A percentile compares a stretch with the other conserved stretches of the same genome.
These are phyloP conservation scores for Cenchrus purpureus DNA, from an alignment of 176 grass and related monocot genomes.

Conservation along the genomic window DNA sequence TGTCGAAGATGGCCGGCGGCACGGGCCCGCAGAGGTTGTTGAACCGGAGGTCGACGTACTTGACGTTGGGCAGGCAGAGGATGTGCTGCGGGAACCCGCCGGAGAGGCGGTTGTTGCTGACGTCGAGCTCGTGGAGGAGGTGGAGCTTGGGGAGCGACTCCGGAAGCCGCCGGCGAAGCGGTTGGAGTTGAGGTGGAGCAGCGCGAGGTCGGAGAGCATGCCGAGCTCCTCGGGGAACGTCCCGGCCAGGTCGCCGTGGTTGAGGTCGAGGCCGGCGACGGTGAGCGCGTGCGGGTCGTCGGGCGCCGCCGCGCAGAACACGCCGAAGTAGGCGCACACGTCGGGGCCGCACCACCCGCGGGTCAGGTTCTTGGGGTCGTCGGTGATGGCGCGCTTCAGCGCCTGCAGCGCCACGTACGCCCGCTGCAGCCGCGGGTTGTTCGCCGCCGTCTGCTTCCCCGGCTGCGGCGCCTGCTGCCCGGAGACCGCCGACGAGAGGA, in stretches of 20 bases:
- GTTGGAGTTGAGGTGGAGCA: slow-evolving; percentile 94
- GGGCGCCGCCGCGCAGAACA: slow-evolving; percentile 64
- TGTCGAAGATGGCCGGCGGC: slow-evolving; percentile 64
- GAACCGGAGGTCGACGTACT: slow-evolving; percentile 78
- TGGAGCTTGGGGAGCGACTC: slow-evolving; percentile 45
- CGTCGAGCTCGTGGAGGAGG: slow-evolving; percentile 74
- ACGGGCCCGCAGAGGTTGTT: slow-evolving; percentile 69
- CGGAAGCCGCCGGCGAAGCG: slow-evolving; percentile 63
- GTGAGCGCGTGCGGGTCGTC: slow-evolving; percentile 53
- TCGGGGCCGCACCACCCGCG: slow-evolving; percentile 68
- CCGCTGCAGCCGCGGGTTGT: slow-evolving; percentile 61
- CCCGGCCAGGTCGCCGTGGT: slow-evolving; percentile 62
- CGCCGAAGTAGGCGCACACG: slow-evolving; percentile 84
- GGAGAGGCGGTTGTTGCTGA: slow-evolving; percentile 83
- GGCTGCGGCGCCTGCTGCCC: neutral
- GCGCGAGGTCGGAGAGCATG: slow-evolving; percentile 68
- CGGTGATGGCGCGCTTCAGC: slow-evolving; percentile 61
- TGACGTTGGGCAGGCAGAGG: slow-evolving; percentile 68
- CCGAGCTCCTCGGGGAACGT: slow-evolving; percentile 71
- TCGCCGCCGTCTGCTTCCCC: slow-evolving; percentile 53
- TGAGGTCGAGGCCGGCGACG: slow-evolving; percentile 75
- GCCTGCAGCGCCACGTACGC: slow-evolving; percentile 84
- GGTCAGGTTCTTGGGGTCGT: slow-evolving; percentile 73
- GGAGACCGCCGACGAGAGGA: slow-evolving; percentile 38
- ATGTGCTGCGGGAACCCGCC: slow-evolving; percentile 84